A percentile compares a stretch with the other conserved stretches of the same genome.
phyloP scores from a whole-genome alignment of 1,284 basidiomycete genomes.

The Apiotrichum mycotoxinovorans region DNA sequence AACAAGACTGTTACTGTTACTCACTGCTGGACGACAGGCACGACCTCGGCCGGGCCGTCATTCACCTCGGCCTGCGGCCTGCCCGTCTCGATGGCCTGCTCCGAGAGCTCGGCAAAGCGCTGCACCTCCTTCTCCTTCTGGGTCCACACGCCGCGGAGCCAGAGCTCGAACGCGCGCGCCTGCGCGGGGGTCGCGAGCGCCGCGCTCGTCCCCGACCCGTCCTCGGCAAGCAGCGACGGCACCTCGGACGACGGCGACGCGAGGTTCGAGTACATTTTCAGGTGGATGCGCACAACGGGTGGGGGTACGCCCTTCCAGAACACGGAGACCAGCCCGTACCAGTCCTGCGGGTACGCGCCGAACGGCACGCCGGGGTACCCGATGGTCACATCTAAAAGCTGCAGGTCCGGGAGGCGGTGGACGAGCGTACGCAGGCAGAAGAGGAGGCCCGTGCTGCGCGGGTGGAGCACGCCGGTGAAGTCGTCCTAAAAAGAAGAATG shows the following conservation, averaged over 20 bases:
- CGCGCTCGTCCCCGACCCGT: background rate
- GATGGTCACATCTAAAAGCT: constrained; percentile 82
- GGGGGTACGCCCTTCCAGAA: constrained; percentile 80
- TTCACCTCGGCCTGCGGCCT: background rate
- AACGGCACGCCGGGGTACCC: constrained; percentile 73
- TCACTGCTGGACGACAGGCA: constrained; percentile 36
- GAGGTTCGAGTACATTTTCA: constrained; percentile 67
- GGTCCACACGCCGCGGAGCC: constrained; percentile 76
- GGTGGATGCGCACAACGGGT: constrained; percentile 79
- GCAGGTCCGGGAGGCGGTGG: constrained; percentile 69
- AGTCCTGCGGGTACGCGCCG: constrained; percentile 49
- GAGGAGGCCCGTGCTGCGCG: constrained; percentile 83
- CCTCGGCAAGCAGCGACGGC: constrained; percentile 5
- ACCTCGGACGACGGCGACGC: constrained; percentile 18
- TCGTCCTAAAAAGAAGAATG: constrained; percentile 61
- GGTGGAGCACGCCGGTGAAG: constrained; percentile 73
- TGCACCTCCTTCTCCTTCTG: constrained; percentile 77
- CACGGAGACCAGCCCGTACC: constrained; percentile 73
- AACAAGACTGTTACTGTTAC: constrained; percentile 17
- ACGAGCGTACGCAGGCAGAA: constrained; percentile 77
- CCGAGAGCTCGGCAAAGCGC: constrained; percentile 53
- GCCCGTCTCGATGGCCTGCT: background rate
- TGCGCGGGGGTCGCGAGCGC: constrained; percentile 61
- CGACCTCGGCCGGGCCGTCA: constrained; percentile 10
- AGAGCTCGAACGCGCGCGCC: constrained; percentile 69